phyloP scores from a whole-genome alignment of 31 red algal species.

The Odonthalia washingtoniensis region DNA sequence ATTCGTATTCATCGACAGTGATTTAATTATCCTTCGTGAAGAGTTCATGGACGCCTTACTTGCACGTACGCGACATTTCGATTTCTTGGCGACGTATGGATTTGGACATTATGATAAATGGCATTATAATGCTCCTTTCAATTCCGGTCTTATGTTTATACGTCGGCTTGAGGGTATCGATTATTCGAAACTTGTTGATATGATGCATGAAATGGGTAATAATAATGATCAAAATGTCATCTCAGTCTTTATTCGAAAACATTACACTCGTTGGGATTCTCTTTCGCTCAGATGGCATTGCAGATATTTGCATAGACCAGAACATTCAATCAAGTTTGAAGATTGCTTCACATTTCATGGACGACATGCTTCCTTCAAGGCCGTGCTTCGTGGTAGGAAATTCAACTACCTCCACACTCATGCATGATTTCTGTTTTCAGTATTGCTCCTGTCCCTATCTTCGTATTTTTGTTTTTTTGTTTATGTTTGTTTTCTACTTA shows the following conservation, averaged over 20 bases:
- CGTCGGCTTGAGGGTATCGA: constrained; percentile 23
- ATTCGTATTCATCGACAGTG: constrained; percentile 56
- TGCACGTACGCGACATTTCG: constrained; percentile 27
- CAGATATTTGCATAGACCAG: constrained; percentile 41
- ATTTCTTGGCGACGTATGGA: constrained; percentile 52
- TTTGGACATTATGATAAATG: neutral
- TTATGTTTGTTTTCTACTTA: too few relatives aligned
- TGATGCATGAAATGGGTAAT: constrained; percentile 36
- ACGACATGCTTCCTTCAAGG: neutral
- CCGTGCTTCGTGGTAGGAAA: too few relatives aligned
- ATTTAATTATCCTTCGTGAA: constrained; percentile 43
- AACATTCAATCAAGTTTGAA: constrained; percentile 38
- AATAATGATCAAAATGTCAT: constrained; percentile 66
- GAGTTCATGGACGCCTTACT: constrained; percentile 36
- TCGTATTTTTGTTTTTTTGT: too few relatives aligned
- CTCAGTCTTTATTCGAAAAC: constrained; percentile 28
- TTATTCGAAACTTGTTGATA: constrained; percentile 33
- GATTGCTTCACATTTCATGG: constrained; percentile 66
- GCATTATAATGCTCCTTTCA: constrained; percentile 41
- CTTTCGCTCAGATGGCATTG: constrained; percentile 63
- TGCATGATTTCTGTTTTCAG: too few relatives aligned
- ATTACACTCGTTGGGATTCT: constrained; percentile 57
- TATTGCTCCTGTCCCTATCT: too few relatives aligned
- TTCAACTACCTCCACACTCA: too few relatives aligned
- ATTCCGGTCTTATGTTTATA: constrained; percentile 63